Evolutionary conservation across 129 eudicot species (phyloP).

Genomic region (Oenanthe sinensis): DNA sequence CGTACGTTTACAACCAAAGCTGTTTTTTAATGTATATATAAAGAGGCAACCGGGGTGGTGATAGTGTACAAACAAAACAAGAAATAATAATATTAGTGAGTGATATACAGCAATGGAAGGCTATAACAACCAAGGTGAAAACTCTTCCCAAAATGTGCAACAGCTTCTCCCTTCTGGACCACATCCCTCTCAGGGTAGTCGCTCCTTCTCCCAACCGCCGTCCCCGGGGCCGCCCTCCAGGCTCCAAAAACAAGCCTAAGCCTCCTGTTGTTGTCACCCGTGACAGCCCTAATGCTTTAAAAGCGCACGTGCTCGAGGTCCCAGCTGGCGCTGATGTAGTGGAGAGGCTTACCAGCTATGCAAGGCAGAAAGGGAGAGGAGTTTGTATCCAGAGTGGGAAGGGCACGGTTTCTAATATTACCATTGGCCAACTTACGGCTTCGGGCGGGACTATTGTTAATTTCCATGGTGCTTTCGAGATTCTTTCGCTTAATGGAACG

Average conservation of each 20-base stretch:
- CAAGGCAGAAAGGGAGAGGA: constrained; percentile 52
- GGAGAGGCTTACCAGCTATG: constrained; percentile 34
- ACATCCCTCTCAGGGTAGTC: constrained; percentile 7
- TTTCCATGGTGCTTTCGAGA: constrained; percentile 49
- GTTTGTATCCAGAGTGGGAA: constrained; percentile 48
- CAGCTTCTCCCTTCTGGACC: not conserved
- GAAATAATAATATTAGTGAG: too few relatives aligned
- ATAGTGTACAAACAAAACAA: not conserved
- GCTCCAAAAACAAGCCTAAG: constrained; percentile 59
- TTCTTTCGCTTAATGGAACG: constrained; percentile 36
- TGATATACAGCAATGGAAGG: not conserved
- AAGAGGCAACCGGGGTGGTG: not conserved
- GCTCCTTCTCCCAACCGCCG: constrained; percentile 33
- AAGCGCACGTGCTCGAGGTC: constrained; percentile 48
- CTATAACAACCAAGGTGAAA: not conserved
- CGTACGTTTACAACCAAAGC: not conserved
- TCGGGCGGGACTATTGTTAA: constrained; percentile 34
- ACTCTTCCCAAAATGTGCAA: not conserved
- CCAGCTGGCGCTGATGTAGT: constrained; percentile 43
- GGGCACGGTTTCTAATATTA: constrained; percentile 45
- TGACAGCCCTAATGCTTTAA: constrained; percentile 41
- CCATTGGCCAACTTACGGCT: constrained; percentile 44
- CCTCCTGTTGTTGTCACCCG: constrained; percentile 43
- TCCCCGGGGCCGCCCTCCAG: constrained; percentile 61
- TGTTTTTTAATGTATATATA: not conserved